Conservation (phyloP, 306 rosid species). For the Adenanthera pavonina region DNA sequence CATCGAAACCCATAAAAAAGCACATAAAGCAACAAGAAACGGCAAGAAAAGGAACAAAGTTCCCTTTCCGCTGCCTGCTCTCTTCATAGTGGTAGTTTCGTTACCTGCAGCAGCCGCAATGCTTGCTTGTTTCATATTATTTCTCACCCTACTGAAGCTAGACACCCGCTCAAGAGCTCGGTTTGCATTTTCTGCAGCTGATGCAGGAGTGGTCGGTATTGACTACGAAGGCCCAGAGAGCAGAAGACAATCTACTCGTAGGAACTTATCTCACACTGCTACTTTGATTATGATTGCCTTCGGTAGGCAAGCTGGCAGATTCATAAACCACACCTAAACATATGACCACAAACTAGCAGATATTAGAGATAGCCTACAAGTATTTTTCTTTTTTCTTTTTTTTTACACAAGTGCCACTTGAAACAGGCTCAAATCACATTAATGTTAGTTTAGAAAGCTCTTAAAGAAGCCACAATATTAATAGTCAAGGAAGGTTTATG, state of each 20-base stretch:
- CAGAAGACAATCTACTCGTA: slow-evolving; percentile 67
- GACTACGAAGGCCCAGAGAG: slow-evolving; percentile 94
- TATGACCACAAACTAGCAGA: slow-evolving; percentile 52
- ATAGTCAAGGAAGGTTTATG: slow-evolving; percentile 43
- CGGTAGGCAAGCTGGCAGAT: slow-evolving; percentile 51
- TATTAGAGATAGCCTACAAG: slow-evolving; percentile 52
- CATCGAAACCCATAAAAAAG: slow-evolving; percentile 66
- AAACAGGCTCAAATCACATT: slow-evolving; percentile 39
- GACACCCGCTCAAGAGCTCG: slow-evolving; percentile 78
- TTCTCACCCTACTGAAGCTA: slow-evolving; percentile 75
- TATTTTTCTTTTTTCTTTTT: not conserved
- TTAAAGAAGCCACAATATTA: slow-evolving; percentile 34
- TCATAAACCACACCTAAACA: slow-evolving; percentile 73
- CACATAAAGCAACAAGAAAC: slow-evolving; percentile 74
- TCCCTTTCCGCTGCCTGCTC: slow-evolving; percentile 55
- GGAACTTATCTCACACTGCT: slow-evolving; percentile 44
- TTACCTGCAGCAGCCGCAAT: slow-evolving; percentile 48
- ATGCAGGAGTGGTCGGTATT: slow-evolving; percentile 96
- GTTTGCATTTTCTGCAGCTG: slow-evolving; percentile 80
- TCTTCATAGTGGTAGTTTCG: slow-evolving; percentile 52
- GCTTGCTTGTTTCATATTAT: slow-evolving; percentile 36
- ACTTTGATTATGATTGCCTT: slow-evolving; percentile 56
- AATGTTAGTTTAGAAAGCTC: slow-evolving; percentile 32
- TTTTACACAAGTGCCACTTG: slow-evolving; percentile 39
- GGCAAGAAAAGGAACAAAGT: slow-evolving; percentile 62